Evolutionary conservation across 495 filamentous ascomycete genomes (phyloP), one percentile per base, ranked within the genome.

Genomic region (Penicillium goetzii): DNA sequence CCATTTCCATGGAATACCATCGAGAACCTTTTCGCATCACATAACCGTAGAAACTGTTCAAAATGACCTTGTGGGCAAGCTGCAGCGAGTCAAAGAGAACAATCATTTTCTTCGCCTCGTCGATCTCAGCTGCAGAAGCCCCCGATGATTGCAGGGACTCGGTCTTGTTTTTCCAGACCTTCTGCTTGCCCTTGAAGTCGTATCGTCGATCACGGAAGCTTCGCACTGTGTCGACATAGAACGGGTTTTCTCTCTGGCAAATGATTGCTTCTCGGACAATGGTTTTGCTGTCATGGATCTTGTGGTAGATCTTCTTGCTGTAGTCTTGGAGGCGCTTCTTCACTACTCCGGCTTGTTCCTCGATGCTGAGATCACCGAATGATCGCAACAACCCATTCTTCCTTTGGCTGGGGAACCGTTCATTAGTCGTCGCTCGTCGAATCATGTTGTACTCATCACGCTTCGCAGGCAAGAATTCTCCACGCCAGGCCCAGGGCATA

Each of bases 1-100:
- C 95, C 95, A 99, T 99, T 75, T 98, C 95, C 91, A 99, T 91
- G 40, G 96, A 98, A 72, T 98, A 99, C 95, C 95, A 99, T 54
- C 95, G 85, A 43, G 94, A 97, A 6, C 95, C 95, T 74, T 99
- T 99, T 76, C 95, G 84, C 95, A 99, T 99, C 65, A 98, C 95
- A 73, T 99, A 99, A 57, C 95, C 95, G 68, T 99, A 99, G 81
- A 99, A 99, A 70, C 90, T 95, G 82, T 99, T 99, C 56, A 99
- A 76, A 81, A 99, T 99, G 79, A 97, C 94, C 72, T 99, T 99
- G 78, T 99, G 95, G 0, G 95, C 95, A 71, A 99, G 81, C 74
- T 99, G 95, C 56, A 99, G 76, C 0, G 95, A 99, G 72, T 99
- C 95, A 71, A 92, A 99, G 4, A 99, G 81, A 49, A 98, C 79